phyloP scores from a whole-genome alignment of 192 early-diverging fungal species.

The Backusella mclennaniae region DNA sequence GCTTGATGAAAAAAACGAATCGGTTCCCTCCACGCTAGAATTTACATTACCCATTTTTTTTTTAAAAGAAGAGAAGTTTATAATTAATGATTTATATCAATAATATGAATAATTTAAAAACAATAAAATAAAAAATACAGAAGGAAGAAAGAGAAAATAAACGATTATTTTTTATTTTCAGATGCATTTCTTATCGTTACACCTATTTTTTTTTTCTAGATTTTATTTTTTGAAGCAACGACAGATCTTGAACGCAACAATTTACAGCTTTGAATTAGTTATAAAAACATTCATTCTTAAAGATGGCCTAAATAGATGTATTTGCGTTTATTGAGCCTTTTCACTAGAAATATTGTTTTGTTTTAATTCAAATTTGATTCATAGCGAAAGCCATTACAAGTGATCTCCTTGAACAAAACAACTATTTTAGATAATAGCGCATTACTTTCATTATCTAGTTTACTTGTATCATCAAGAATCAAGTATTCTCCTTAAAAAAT shows the following conservation, averaged over 20 bases:
- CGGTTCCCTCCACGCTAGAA: not conserved
- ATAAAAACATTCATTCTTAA: not conserved
- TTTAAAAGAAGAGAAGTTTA: not conserved
- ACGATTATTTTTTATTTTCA: not conserved
- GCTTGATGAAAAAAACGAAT: not conserved
- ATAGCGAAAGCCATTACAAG: no score
- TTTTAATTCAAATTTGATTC: no score
- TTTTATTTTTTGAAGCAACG: not conserved
- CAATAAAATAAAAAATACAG: not conserved
- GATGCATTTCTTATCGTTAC: not conserved
- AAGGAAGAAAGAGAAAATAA: not conserved
- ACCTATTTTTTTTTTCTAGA: not conserved
- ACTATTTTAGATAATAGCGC: no score
- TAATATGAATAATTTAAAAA: not conserved
- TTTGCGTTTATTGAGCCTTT: no score
- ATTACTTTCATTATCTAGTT: no score
- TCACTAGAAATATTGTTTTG: no score
- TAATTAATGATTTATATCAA: not conserved
- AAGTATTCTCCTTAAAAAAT: no score
- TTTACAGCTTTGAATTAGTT: not conserved
- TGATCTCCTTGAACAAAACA: no score
- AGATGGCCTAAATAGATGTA: no score
- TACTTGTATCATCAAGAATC: no score
- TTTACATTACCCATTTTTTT: conserved; percentile 1
- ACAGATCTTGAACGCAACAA: not conserved